Percentiles rank a stretch among this genome's conserved stretches.
phyloP scores from a whole-genome alignment of 2,329 filamentous ascomycete genomes.

The Colletotrichum sublineola region DNA sequence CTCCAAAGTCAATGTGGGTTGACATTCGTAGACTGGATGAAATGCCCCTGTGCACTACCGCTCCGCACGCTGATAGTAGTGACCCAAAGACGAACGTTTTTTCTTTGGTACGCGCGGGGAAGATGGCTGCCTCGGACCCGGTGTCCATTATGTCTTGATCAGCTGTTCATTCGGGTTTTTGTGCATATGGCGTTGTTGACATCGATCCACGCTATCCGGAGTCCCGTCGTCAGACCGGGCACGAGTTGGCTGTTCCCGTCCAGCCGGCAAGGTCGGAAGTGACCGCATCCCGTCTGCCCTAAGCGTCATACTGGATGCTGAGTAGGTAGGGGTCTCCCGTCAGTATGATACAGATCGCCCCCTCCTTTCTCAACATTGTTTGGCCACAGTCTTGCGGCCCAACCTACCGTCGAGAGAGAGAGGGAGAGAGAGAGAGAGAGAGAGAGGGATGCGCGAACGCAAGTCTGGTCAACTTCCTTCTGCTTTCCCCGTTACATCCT shows the following conservation, averaged over 20 bases:
- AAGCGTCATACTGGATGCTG: slow-evolving; percentile 29
- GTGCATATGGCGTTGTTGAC: not conserved
- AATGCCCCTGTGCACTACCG: slow-evolving; percentile 5
- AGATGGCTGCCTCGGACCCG: not conserved
- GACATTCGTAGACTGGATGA: slow-evolving; percentile 9
- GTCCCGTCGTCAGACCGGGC: not conserved
- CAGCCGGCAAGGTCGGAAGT: slow-evolving; percentile 3
- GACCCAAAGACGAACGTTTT: not conserved
- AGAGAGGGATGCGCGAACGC: slow-evolving; percentile 1
- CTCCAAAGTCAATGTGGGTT: slow-evolving; percentile 37
- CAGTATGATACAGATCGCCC: slow-evolving; percentile 26
- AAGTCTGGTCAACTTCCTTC: not conserved
- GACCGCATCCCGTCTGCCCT: slow-evolving; percentile 28
- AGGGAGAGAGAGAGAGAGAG: not conserved
- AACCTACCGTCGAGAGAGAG: not conserved
- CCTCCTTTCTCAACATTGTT: slow-evolving; percentile 3
- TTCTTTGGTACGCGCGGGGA: not conserved
- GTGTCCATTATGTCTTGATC: too few relatives aligned
- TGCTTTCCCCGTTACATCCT: not conserved
- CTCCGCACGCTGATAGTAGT: not conserved
- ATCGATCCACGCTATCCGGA: not conserved
- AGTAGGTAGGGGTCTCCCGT: slow-evolving; percentile 30
- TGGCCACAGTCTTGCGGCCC: slow-evolving; percentile 11
- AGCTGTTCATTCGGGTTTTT: not conserved
- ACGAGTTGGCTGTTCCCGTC: slow-evolving; percentile 8